Evolutionary conservation across 2,329 filamentous ascomycete species (phyloP), one percentile per base, ranked within the genome.

Genomic region (Ceratocystis albifundus): DNA sequence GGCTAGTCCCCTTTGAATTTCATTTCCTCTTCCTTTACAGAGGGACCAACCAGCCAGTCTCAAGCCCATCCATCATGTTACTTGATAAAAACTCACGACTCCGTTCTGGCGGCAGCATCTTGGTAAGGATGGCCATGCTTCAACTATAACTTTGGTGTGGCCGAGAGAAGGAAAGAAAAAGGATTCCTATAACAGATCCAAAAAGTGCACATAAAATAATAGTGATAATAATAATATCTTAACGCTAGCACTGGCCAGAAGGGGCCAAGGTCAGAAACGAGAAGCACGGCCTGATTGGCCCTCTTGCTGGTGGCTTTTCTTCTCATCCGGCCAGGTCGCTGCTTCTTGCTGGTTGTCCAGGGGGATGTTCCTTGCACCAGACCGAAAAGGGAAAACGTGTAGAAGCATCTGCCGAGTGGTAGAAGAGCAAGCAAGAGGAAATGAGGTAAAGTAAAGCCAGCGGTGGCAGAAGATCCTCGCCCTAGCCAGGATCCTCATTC

Each of bases 401-500:
- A 8, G 50, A 55, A 55, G 50, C 50, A 55, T 55, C 50, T 55
- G 50, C 50, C 50, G 50, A 25, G 20, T 28, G 25, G 50, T 25
- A 57, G 45, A 53, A 22, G 36, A 41, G 36, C 36, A 10, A 41
- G 36, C 36, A 10, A 20, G 55, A 48, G 30, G 28, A 57, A 57
- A 64, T 55, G 32, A 64, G 55, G 61, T 25, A 25, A 5, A 53
- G n/a, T n/a, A n/a, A n/a, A n/a, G n/a, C n/a, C n/a, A n/a, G 8
- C 6, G 28, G n/a, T 32, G n/a, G 17, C 10, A 62, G n/a, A 22
- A 62, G 41, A 45, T 45, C 32, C 59, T 62, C 6, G 57, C n/a
- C 32, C 30, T 22, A 20, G 44, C 41, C n/a, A 45, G 36, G 32
- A 62, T 62, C 25, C 25, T 62, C 36, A 62, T 17, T 28, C 22